Base-by-base conservation (phyloP, 805 yeast species). In the Zygosaccharomyces rouxii region DNA sequence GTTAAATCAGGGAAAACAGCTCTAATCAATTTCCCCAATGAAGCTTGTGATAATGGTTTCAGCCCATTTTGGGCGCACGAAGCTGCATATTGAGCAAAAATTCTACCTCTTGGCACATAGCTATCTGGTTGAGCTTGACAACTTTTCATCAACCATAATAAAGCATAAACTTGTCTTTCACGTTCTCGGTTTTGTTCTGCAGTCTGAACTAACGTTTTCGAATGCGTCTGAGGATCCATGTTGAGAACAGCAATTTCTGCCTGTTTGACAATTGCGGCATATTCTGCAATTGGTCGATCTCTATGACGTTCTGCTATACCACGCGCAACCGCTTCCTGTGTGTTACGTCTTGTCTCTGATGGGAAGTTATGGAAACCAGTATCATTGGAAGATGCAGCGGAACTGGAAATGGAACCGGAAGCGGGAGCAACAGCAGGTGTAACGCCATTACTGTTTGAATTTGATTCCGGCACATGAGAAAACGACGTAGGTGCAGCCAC, bases 91-190 rank as follows among this genome's bases (percentile, higher is more conserved):
- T 77, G 80, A 57, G 82, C 89, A 65, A 80, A 84, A n/a, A 84
- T 76, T 38, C 81, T 68, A 54, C 80, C 81, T 47, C 89, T 69
- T 29, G 86, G 87, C 31, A 83, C 81, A 35, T 77, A 82, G 18
- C 81, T 72, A 23, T 73, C 74, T 4, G 69, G 69, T 39, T 73
- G 65, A 5, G 73, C 59, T 50, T 75, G 76, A 56, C 86, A 88
- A 22, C 81, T 74, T 57, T 81, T 79, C 68, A 84, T 72, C 38
- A 89, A 71, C 86, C 95, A 87, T 2, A 85, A 78, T 78, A 88
- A 77, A 10, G 90, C 96, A 65, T 87, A 86, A 1, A 86, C 71
- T 64, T 88, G 97, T 46, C 83, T 75, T 58, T 80, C 84, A 48
- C 80, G 72, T 56, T 84, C 88, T 42, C 71, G 72, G 26, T 56